phyloP scores from a whole-genome alignment of 179 eudicot genomes.

The Camellia oleifera region DNA sequence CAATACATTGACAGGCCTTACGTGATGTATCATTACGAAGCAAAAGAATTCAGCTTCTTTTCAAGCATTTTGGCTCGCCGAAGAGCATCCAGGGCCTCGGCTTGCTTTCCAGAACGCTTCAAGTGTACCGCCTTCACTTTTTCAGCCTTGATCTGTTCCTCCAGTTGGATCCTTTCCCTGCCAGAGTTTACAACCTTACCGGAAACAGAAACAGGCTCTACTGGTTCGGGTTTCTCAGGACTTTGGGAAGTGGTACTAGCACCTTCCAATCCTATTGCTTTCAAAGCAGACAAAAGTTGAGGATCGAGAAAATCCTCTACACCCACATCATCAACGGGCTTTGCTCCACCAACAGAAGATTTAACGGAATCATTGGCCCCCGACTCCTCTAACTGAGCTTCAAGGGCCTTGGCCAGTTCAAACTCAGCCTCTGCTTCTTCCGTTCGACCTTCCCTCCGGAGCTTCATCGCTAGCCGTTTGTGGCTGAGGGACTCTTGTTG shows the following conservation, averaged over 20 bases:
- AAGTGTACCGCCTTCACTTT: slow-evolving; percentile 68
- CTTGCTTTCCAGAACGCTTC: slow-evolving; percentile 86
- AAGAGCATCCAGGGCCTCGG: slow-evolving; percentile 83
- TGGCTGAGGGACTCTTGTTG: slow-evolving; percentile 84
- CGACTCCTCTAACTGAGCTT: slow-evolving; percentile 70
- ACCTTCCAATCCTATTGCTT: slow-evolving; percentile 68
- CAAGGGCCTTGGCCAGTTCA: slow-evolving; percentile 82
- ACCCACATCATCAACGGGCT: slow-evolving; percentile 43
- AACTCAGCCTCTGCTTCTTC: slow-evolving; percentile 89
- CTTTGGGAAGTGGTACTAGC: slow-evolving; percentile 22
- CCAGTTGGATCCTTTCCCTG: slow-evolving; percentile 55
- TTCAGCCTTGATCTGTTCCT: slow-evolving; percentile 80
- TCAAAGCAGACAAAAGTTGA: slow-evolving; percentile 81
- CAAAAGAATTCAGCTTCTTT: slow-evolving; percentile 63
- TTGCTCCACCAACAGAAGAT: slow-evolving; percentile 29
- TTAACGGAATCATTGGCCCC: slow-evolving; percentile 31
- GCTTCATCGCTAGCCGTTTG: slow-evolving; percentile 78
- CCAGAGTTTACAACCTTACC: slow-evolving; percentile 32
- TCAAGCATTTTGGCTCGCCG: slow-evolving; percentile 77
- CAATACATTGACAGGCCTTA: too few relatives aligned
- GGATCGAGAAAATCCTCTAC: slow-evolving; percentile 93
- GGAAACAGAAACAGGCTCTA: slow-evolving; percentile 24
- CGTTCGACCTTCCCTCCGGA: slow-evolving; percentile 83
- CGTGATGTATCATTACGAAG: slow-evolving; percentile 18
- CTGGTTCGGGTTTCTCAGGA: slow-evolving; percentile 32